Conservation (phyloP, 768 basidiomycete species). For the Megacollybia marginata region DNA sequence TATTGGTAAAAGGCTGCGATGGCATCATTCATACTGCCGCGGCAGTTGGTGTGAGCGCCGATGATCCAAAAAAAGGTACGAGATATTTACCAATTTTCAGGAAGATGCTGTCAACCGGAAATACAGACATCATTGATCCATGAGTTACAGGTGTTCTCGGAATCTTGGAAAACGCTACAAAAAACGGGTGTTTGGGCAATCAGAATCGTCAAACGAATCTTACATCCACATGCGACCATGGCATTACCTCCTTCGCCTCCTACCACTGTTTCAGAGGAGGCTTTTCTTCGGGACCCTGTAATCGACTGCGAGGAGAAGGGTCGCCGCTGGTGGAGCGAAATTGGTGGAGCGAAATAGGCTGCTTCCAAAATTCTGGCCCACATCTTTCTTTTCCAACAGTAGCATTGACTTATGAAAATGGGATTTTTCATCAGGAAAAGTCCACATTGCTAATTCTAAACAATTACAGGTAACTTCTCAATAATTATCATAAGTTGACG, state of each 20-base stretch:
- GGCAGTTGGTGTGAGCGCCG: conserved; percentile 19
- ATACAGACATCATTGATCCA: conserved; percentile 39
- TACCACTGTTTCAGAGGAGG: conserved; percentile 7
- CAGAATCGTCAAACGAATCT: conserved; percentile 30
- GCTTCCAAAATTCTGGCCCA: conserved; percentile 25
- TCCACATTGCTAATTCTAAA: too few species aligned
- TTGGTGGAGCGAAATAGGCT: conserved; percentile 14
- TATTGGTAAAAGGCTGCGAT: conserved; percentile 38
- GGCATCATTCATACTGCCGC: conserved; percentile 30
- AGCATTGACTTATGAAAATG: conserved; percentile 8
- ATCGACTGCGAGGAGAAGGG: conserved; percentile 21
- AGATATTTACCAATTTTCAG: conserved; percentile 4
- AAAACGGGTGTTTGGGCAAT: conserved; percentile 21
- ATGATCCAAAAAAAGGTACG: conserved; percentile 20
- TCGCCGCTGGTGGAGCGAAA: conserved; percentile 15
- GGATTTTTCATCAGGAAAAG: too few species aligned
- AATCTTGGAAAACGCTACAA: conserved; percentile 22
- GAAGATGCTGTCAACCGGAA: neutral
- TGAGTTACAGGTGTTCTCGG: conserved; percentile 49
- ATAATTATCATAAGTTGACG: too few species aligned
- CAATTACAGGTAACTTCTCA: too few species aligned
- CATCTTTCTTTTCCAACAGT: neutral
- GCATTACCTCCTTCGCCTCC: neutral
- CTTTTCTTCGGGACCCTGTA: conserved; percentile 24
- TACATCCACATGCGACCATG: conserved; percentile 26